These are phyloP conservation scores for Gentiana straminea DNA, from an alignment of 257 asterid genomes.

Conservation along the genomic window DNA sequence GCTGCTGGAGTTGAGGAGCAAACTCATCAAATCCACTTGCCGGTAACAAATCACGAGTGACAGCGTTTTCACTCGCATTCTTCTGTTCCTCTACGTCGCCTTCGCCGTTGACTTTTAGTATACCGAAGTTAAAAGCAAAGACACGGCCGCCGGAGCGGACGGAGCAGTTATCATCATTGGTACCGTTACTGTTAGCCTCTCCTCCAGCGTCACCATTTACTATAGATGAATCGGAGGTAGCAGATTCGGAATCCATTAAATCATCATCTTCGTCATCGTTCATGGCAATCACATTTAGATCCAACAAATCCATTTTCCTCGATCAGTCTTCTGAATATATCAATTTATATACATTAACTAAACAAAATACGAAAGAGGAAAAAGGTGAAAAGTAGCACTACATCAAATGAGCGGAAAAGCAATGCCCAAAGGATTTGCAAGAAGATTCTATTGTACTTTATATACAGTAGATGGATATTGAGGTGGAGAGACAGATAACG, in stretches of 20 bases:
- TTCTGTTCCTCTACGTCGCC: constrained; percentile 5
- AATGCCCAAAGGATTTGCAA: no score
- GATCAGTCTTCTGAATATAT: no score
- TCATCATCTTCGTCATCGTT: constrained; percentile 18
- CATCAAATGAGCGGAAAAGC: no score
- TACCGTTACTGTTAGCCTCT: constrained; percentile 14
- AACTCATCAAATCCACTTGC: constrained; percentile 5
- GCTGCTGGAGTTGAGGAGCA: constrained; percentile 4
- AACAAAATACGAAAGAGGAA: no score
- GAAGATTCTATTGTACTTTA: no score
- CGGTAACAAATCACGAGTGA: constrained; percentile 2
- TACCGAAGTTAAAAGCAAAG: constrained; percentile 33
- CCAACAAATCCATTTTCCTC: constrained; percentile 29
- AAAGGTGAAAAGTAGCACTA: no score
- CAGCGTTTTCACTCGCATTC: background rate
- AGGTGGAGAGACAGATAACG: no score
- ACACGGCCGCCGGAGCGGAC: constrained; percentile 20
- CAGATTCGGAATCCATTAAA: constrained; percentile 15
- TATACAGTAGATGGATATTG: no score
- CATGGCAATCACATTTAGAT: constrained; percentile 42
- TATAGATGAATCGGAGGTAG: constrained; percentile 39
- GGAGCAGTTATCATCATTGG: constrained; percentile 45
- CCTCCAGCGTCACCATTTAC: constrained; percentile 30
- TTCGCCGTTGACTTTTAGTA: constrained; percentile 22
- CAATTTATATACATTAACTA: no score